Conservation (phyloP, 768 basidiomycete genomes). For the Cystofilobasidium bisporidii region DNA sequence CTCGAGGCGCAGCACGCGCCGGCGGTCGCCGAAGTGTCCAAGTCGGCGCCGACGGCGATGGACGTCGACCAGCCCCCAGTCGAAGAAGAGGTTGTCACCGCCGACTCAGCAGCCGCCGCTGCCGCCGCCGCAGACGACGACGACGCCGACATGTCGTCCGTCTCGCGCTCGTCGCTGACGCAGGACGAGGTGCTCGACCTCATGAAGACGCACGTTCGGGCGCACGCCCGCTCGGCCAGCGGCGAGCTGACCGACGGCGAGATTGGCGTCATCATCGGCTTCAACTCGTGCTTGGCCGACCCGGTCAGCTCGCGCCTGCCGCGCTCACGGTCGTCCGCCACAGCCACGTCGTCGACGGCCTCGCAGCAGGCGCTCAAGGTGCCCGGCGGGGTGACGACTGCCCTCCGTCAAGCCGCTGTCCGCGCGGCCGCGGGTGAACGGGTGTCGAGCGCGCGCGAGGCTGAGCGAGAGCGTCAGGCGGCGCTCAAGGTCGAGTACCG, state of each 20-base stretch:
- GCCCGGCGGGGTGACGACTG: too few species aligned
- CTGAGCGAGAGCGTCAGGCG: constrained; percentile 46
- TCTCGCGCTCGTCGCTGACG: constrained; percentile 6
- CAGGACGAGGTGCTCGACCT: constrained; percentile 9
- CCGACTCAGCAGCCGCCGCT: background rate
- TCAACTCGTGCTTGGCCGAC: constrained; percentile 7
- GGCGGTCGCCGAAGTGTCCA: too few species aligned
- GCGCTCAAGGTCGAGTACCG: constrained; percentile 59
- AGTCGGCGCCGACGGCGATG: background rate
- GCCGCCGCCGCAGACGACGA: background rate
- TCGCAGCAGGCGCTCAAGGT: background rate
- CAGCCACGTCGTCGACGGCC: background rate
- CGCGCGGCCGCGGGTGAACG: background rate
- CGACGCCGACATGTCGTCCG: constrained; percentile 7
- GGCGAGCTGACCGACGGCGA: constrained; percentile 9
- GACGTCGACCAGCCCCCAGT: background rate
- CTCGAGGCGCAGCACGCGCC: too few species aligned
- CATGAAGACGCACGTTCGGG: background rate
- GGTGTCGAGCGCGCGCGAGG: background rate
- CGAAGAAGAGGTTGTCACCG: too few species aligned
- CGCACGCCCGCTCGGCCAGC: background rate
- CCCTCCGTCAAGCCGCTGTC: background rate
- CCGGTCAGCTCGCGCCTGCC: constrained; percentile 1
- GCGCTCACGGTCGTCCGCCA: background rate
- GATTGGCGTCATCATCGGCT: constrained; percentile 14